Evolutionary conservation across 1,139 yeast genomes (phyloP), one percentile per base, ranked within the genome.

Genomic region (Taphrina flavorubra): DNA sequence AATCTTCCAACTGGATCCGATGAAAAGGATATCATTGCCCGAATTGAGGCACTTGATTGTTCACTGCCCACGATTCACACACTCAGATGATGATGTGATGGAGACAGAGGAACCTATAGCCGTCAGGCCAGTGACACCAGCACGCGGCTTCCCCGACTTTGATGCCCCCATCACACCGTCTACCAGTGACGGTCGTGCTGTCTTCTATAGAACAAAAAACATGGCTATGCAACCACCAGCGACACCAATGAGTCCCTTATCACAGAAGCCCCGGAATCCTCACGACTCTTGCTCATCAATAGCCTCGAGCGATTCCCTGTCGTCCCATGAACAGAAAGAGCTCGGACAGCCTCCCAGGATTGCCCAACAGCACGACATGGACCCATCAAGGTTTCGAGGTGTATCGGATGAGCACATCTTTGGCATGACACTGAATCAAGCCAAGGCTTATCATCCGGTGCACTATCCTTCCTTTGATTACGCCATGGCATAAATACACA

Each of bases 1-100:
- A 51, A 85, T 90, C 47, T 83, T 91, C 73, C 81, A 80, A 70
- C 78, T 87, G 67, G 85, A 88, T 74, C 96, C 96, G 14, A 81
- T 81, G 74, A 84, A 84, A 58, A 83, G 97, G 74, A 84, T 87
- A 3, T 75, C 83, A 4, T 78, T 90, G 65, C 75, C 80, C 34
- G 80, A 82, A 42, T 81, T 90, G 18, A 68, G 75, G 34, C 67
- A 68, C 14, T 25, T 70, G 58, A 73, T 78, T 46, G 25, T 70
- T 37, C 67, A 71, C 16, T 76, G 78, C 65, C 63, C 70, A 16
- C 68, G 68, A 25, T 72, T 75, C 51, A 73, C 74, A 36, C 56
- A 53, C 31, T 36, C 51, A 39, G 67, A 63, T 5, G 67, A 63
- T 6, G 58, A 46, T 11, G 16, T 55, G 6, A 63, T 63, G 61